These are phyloP conservation scores for Fomitopsis palustris DNA, from an alignment of 1,284 basidiomycete species.

Conservation along the genomic window DNA sequence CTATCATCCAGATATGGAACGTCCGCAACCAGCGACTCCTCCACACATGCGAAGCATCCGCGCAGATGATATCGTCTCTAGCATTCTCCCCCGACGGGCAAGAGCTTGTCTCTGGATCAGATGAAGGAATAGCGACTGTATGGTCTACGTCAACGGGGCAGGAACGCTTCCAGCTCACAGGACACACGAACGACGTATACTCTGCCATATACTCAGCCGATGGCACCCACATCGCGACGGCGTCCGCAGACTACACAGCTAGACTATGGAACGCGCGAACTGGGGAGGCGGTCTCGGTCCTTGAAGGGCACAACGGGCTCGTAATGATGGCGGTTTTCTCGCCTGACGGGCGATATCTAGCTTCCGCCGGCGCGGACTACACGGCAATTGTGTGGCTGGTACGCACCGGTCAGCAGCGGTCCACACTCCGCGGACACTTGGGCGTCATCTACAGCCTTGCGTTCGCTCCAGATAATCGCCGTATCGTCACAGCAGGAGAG, in stretches of 20 bases:
- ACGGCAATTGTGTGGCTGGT: constrained; percentile 22
- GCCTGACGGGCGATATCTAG: constrained; percentile 18
- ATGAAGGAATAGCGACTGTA: constrained; percentile 14
- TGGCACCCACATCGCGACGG: constrained; percentile 18
- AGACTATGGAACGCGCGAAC: constrained; percentile 20
- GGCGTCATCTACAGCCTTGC: constrained; percentile 30
- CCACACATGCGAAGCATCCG: constrained; percentile 11
- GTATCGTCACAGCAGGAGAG: constrained; percentile 33
- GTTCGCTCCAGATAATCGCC: constrained; percentile 33
- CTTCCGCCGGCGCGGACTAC: constrained; percentile 23
- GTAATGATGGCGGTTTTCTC: constrained; percentile 24
- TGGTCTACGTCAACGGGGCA: constrained; percentile 13
- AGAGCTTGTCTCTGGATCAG: constrained; percentile 16
- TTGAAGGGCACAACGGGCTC: constrained; percentile 17
- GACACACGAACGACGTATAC: constrained; percentile 12
- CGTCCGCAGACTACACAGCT: constrained; percentile 18
- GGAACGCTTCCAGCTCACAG: constrained; percentile 1
- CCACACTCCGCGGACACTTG: constrained; percentile 17
- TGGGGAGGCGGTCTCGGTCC: constrained; percentile 9
- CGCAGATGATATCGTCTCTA: constrained; percentile 11
- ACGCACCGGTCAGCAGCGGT: constrained; percentile 1
- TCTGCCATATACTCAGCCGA: constrained; percentile 21
- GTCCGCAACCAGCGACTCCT: constrained; percentile 5
- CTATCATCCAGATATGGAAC: constrained; percentile 12
- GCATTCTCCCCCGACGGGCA: constrained; percentile 22